Evolutionary conservation across 306 rosid genomes (phyloP).

Genomic region (Dalbergia cultrata): DNA sequence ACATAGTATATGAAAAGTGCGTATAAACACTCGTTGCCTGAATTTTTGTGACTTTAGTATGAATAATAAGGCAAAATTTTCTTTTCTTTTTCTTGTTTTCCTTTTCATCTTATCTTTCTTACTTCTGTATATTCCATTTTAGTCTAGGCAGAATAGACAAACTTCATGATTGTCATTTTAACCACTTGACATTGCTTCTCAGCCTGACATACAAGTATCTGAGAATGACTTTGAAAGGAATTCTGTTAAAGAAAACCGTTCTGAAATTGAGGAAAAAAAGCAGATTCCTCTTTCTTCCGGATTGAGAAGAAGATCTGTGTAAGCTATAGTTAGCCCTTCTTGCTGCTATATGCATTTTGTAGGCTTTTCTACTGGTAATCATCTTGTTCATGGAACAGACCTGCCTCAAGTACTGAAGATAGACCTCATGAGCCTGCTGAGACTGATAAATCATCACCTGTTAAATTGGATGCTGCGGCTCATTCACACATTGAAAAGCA

Average conservation of each 20-base stretch:
- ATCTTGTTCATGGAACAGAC: constrained; percentile 59
- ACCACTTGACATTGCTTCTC: constrained; percentile 46
- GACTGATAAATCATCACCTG: constrained; percentile 59
- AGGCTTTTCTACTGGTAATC: constrained; percentile 40
- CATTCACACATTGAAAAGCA: constrained; percentile 83
- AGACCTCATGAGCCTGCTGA: constrained; percentile 58
- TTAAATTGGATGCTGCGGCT: constrained; percentile 81
- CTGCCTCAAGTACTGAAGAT: constrained; percentile 60
- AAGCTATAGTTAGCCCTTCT: constrained; percentile 46
- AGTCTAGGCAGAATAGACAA: constrained; percentile 5
- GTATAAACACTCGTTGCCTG: constrained; percentile 19
- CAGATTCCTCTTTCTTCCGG: constrained; percentile 65
- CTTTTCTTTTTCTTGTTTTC: background rate
- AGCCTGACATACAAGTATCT: constrained; percentile 60
- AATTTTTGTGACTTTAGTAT: constrained; percentile 29
- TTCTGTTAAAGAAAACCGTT: constrained; percentile 53
- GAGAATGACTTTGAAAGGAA: constrained; percentile 56
- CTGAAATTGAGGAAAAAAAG: constrained; percentile 57
- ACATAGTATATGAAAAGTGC: constrained; percentile 23
- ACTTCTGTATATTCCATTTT: background rate
- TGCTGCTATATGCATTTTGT: constrained; percentile 33
- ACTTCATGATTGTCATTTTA: constrained; percentile 36
- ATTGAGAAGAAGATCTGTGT: constrained; percentile 83
- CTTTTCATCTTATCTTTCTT: background rate
- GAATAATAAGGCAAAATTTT: constrained; percentile 8